Evolutionary conservation across 768 basidiomycete species (phyloP), one percentile per base, ranked within the genome.

Genomic region (Rhodotorula toruloides): DNA sequence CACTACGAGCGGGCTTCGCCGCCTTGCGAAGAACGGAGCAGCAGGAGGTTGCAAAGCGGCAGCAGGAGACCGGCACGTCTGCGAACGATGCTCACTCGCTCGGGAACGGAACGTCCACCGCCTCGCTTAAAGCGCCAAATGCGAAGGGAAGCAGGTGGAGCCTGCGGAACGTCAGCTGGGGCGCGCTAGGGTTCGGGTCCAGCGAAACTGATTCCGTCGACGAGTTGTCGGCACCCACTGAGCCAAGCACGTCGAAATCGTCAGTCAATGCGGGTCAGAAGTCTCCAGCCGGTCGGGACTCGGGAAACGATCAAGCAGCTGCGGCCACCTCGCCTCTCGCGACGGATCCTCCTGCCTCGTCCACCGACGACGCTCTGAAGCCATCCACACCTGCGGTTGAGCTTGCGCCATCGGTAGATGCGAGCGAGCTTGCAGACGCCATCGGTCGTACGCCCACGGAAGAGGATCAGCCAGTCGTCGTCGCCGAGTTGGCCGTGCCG

Each of bases 161-260:
- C 32, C 12, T 61, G n/a, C 42, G 58, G 14, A 58, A 36, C 34
- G 46, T 58, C 7, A 42, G 61, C 27, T 63, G 61, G 54, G 16
- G 46, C 4, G 40, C 5, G 44, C 29, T 54, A 13, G 34, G 53
- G 2, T 48, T 62, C 44, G 60, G 53, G 29, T 25, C 29, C 32
- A 25, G 34, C 34, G 36, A 11, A n/a, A 21, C 17, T 21, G 58
- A 16, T 14, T n/a, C n/a, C n/a, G n/a, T n/a, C n/a, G n/a, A n/a
- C n/a, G n/a, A n/a, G n/a, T n/a, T n/a, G n/a, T n/a, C n/a, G n/a
- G n/a, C n/a, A n/a, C n/a, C n/a, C n/a, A n/a, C n/a, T n/a, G n/a
- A n/a, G n/a, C n/a, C n/a, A n/a, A n/a, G n/a, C n/a, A n/a, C n/a
- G n/a, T n/a, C n/a, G n/a, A n/a, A n/a, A n/a, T n/a, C n/a, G n/a